These are phyloP conservation scores for Leishmania arabica DNA, from an alignment of 208 protist genomes.

Conservation along the genomic window DNA sequence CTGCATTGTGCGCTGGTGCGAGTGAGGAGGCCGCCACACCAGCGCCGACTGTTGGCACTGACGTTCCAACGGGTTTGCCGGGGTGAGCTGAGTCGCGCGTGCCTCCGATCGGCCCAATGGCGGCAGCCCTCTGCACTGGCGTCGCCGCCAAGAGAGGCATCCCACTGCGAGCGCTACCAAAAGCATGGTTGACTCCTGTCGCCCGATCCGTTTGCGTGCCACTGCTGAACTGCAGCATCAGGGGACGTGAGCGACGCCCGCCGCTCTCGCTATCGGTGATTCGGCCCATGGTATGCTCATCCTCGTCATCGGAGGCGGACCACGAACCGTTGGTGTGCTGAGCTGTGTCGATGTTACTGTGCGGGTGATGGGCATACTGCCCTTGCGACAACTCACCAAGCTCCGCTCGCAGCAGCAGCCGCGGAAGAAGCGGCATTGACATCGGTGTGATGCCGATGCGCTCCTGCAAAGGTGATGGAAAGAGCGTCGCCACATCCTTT, in stretches of 20 bases:
- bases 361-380: background rate
- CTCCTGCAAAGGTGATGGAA: background rate
- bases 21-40: background rate
- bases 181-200: background rate
- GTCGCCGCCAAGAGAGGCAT: conserved; percentile 12
- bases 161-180: conserved; percentile 9
- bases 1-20: background rate
- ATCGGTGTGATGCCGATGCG: conserved; percentile 31
- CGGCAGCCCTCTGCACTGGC: conserved; percentile 4
- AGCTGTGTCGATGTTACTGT: conserved; percentile 1
- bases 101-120: background rate
- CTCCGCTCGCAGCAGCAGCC: conserved; percentile 12
- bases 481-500: conserved; percentile 13
- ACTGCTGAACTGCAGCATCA: conserved; percentile 5
- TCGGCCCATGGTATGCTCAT: background rate
- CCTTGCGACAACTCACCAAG: too few species aligned
- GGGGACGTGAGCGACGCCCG: background rate
- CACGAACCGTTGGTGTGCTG: background rate
- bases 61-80: background rate
- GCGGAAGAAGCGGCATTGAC: conserved; percentile 16
- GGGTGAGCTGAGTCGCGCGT: background rate
- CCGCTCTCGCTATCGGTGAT: background rate
- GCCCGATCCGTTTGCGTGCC: conserved; percentile 13
- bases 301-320: conserved; percentile 8
- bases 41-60: background rate